Evolutionary conservation across 2,329 filamentous ascomycete genomes (phyloP).

Genomic region (Sclerotinia nivalis): DNA sequence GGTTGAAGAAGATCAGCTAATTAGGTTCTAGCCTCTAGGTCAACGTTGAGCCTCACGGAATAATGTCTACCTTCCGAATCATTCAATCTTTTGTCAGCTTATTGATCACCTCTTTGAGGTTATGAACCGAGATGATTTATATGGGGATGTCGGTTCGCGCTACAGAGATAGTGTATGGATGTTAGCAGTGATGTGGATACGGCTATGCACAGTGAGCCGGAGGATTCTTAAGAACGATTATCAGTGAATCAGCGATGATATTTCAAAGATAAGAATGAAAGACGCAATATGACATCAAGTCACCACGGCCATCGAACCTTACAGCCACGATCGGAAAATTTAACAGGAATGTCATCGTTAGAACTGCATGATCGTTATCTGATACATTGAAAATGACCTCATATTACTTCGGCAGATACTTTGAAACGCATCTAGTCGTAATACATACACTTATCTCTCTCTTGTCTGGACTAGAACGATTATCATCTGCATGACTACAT

Average conservation of each 20-base stretch:
- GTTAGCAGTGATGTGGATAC: background rate
- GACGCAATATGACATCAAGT: background rate
- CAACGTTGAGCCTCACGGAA: background rate
- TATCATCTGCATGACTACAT: background rate
- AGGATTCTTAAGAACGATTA: background rate
- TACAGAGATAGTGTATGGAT: background rate
- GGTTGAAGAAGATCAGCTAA: background rate
- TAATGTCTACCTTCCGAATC: background rate
- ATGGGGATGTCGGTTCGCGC: background rate
- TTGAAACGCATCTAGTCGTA: background rate
- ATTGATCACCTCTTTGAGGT: background rate
- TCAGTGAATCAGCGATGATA: background rate
- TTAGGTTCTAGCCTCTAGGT: background rate
- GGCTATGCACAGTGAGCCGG: background rate
- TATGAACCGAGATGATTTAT: background rate
- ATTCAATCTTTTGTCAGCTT: background rate
- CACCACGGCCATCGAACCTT: background rate
- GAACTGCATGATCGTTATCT: background rate
- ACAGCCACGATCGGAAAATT: conserved; percentile 2
- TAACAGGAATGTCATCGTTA: background rate
- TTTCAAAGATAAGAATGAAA: background rate
- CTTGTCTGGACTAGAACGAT: background rate
- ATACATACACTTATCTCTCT: background rate
- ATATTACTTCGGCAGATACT: background rate
- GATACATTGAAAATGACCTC: background rate